Evolutionary conservation across 208 protist species (phyloP).

Genomic region (Leishmania aethiopica): DNA sequence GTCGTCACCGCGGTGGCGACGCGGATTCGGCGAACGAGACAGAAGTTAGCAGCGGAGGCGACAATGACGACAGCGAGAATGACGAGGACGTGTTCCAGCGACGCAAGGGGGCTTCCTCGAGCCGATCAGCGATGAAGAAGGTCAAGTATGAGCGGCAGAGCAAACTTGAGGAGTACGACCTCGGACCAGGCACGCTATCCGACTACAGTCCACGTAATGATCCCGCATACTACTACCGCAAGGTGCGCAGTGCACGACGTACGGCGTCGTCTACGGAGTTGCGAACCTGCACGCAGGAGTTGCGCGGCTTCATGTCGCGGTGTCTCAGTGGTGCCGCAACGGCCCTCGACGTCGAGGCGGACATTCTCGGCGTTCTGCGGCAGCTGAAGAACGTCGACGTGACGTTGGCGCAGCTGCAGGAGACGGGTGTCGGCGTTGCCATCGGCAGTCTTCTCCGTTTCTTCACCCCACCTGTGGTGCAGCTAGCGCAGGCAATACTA

Average conservation of each 20-base stretch:
- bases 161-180: constrained; percentile 37
- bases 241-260: constrained; percentile 34
- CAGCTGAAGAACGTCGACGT: constrained; percentile 45
- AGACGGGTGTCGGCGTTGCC: constrained; percentile 52
- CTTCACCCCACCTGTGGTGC: constrained; percentile 43
- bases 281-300: constrained; percentile 12
- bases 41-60: constrained; percentile 13
- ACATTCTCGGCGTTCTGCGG: constrained; percentile 45
- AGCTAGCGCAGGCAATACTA: constrained; percentile 64
- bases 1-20: constrained; percentile 10
- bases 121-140: constrained; percentile 31
- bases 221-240: constrained; percentile 43
- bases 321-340: constrained; percentile 20
- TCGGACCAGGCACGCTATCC: constrained; percentile 31
- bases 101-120: constrained; percentile 15
- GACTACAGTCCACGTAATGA: constrained; percentile 31
- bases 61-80: constrained; percentile 21
- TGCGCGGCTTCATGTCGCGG: constrained; percentile 10
- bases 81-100: constrained; percentile 20
- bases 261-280: constrained; percentile 34
- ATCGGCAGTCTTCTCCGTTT: constrained; percentile 53
- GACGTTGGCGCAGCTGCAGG: constrained; percentile 62
- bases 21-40: neutral
- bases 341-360: constrained; percentile 23
- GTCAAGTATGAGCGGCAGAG: constrained; percentile 31